Evolutionary conservation across 1,284 basidiomycete genomes (phyloP), one percentile per base, ranked within the genome.

Genomic region (Ganoderma lingzhi): DNA sequence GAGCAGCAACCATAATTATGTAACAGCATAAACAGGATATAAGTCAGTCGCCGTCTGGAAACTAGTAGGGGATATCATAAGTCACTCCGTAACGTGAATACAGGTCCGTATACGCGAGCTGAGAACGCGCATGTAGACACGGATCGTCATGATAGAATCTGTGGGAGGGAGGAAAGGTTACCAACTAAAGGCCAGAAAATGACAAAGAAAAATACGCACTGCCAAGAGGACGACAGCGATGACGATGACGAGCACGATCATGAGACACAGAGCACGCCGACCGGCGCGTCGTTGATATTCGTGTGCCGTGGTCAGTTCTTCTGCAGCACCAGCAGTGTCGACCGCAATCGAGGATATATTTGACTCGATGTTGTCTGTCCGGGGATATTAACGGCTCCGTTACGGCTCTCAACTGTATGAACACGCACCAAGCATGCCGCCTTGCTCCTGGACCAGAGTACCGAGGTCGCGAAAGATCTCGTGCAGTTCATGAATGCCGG

Each of bases 391-490:
- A n/a, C 59, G n/a, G 19, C 5, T 6, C 32, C 62, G 6, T 35
- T 17, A 28, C 10, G 23, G 12, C 32, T 1, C 10, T 14, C 6
- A 45, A 42, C 37, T 56, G 41, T 32, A 60, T 55, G 19, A 44
- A 45, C n/a, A 83, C 93, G 70, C 71, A 97, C 96, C 96, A 65
- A 99, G 86, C 93, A 99, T 95, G 39, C 90, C 90, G 9, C 97
- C 97, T 80, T 99, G 98, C 78, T 99, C 96, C 73, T 92, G 90
- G 1, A 99, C 96, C 56, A 99, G 88, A 23, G 96, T 96, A 48
- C 97, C 97, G 45, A 99, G 83, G 82, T 99, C 97, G 55, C 96
- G 89, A 87, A 99, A 99, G 77, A 99, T 99, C 81, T 98, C 96
- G 62, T 96, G 92, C 60, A 99, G 84, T 80, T 99, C 97, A 77